Evolutionary conservation across 2,329 filamentous ascomycete genomes (phyloP).

Genomic region (Malbranchea cinnamomea): DNA sequence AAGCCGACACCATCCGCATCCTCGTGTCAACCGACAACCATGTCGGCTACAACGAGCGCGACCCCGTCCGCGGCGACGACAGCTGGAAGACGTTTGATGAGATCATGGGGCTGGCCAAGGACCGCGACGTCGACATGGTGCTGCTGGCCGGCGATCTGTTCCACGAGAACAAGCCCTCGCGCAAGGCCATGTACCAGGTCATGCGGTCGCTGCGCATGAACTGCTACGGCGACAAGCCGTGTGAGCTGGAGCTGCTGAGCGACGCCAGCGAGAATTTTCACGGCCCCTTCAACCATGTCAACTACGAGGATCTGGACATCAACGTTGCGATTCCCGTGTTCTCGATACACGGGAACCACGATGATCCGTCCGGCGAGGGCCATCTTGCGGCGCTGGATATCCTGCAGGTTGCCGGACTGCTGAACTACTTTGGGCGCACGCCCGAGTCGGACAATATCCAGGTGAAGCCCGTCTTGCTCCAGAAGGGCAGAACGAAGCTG

Average conservation of each 20-base stretch:
- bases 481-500: constrained; percentile 85
- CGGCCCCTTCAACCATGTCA: constrained; percentile 81
- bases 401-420: constrained; percentile 73
- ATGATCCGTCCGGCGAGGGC: constrained; percentile 93
- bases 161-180: constrained; percentile 93
- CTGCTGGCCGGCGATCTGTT: constrained; percentile 89
- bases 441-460: constrained; percentile 88
- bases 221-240: constrained; percentile 88
- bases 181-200: constrained; percentile 92
- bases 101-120: constrained; percentile 75
- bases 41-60: constrained; percentile 90
- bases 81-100: constrained; percentile 96
- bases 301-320: constrained; percentile 95
- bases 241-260: constrained; percentile 84
- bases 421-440: constrained; percentile 92
- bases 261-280: constrained; percentile 86
- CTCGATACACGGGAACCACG: constrained; percentile 96
- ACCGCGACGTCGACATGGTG: constrained; percentile 93
- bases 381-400: constrained; percentile 83
- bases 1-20: constrained; percentile 78
- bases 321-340: constrained; percentile 96
- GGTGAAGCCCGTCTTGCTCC: constrained; percentile 78
- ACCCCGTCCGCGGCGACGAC: constrained; percentile 87
- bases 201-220: constrained; percentile 90
- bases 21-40: constrained; percentile 93